Base-by-base conservation (phyloP, 768 basidiomycete species). In the Suillus alpinus region DNA sequence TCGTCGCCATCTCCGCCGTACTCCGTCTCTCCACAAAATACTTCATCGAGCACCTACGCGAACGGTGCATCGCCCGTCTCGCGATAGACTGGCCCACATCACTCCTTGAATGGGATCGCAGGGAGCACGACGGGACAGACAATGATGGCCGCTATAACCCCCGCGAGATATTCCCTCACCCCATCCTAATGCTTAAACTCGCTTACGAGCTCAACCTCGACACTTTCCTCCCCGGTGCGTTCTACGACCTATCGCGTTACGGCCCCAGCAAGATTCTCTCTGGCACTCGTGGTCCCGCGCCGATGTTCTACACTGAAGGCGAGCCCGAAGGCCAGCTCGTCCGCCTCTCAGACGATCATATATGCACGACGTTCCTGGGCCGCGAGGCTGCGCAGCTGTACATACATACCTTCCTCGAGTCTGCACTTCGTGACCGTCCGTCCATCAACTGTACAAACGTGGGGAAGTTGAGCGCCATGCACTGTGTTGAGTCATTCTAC, bases 21-120 rank as follows among this genome's bases (percentile, higher is more conserved):
- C 80, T 91, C 7, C 86, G 90, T 6, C 74, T 92, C 1, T 88
- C 89, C 1, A 82, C 83, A 34, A 92, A 92, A 73, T 92, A 92
- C 70, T 78, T 91, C 56, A 86, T 90, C 59, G 83, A 88, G 40
- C 81, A 84, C 59, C 83, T 91, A 34, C 85, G 86, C 0, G 66
- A 76, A 46, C 85, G 80, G 43, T 90, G 88, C 65, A 73, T 92
- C 26, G 70, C 73, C 4, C 85, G 85, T 12, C 80, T 92, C 18
- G 72, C 76, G 16, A 69, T 75, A 36, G 88, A 90, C 69, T 92
- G 88, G 86, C 90, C 90, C 0, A 67, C 80, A 5, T 85, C 86
- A 1, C 83, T 92, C 26, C 70, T 71, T 1, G 86, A 79, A 18
- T 92, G 90, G 90, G 90, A 92, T 67, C 67, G 64, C 20, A 81